Evolutionary conservation across 228 moss, liverwort and hornwort genomes (phyloP).

Genomic region (Sphagnum fallax): DNA sequence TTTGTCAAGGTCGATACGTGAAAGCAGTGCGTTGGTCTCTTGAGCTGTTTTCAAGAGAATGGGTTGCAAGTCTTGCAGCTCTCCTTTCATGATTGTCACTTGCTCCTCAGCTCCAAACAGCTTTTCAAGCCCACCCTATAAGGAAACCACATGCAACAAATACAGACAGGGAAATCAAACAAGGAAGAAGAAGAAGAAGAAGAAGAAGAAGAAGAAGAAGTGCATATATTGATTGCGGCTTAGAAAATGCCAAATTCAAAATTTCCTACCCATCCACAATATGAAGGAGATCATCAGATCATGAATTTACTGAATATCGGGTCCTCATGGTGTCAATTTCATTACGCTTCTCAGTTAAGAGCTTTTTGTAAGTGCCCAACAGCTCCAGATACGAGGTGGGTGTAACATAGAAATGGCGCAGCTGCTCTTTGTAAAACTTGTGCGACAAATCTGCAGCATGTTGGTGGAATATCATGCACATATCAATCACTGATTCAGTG

Average conservation of each 20-base stretch:
- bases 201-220: too few relatives aligned
- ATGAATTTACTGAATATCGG: slow-evolving; percentile 47
- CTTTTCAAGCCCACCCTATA: slow-evolving; percentile 50
- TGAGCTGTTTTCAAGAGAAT: slow-evolving; percentile 50
- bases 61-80: slow-evolving; percentile 56
- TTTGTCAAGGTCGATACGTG: slow-evolving; percentile 40
- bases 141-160: too few relatives aligned
- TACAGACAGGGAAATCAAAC: too few relatives aligned
- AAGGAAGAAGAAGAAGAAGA: too few relatives aligned
- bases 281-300: too few relatives aligned
- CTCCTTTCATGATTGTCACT: slow-evolving; percentile 60
- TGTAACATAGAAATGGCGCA: slow-evolving; percentile 61
- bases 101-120: slow-evolving; percentile 62
- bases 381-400: slow-evolving; percentile 67
- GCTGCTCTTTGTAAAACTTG: slow-evolving; percentile 51
- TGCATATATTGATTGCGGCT: too few relatives aligned
- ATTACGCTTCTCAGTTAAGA: slow-evolving; percentile 45
- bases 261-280: not conserved
- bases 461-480: slow-evolving; percentile 61
- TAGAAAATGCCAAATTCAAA: too few relatives aligned
- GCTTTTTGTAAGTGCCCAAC: slow-evolving; percentile 52
- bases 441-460: slow-evolving; percentile 45
- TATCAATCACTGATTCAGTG: slow-evolving; percentile 35
- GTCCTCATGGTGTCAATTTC: slow-evolving; percentile 42
- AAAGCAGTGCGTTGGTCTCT: slow-evolving; percentile 48